Conservation (phyloP, 1,139 yeast species). For the Hansenula sp. region DNA sequence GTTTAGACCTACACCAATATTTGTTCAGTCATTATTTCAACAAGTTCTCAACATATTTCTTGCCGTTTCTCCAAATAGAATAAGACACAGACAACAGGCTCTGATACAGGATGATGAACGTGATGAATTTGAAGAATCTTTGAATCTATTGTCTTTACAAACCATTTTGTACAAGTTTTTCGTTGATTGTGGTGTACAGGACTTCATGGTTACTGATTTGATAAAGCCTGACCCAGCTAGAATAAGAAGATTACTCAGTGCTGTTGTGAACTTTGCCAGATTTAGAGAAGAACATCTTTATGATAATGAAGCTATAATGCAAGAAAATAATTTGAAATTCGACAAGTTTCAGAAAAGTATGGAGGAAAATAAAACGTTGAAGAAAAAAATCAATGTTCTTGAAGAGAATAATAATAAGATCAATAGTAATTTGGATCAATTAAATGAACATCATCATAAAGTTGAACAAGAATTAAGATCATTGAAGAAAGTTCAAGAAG, state of each 20-base stretch:
- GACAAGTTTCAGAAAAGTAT: constrained; percentile 36
- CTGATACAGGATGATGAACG: constrained; percentile 26
- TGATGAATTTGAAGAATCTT: constrained; percentile 34
- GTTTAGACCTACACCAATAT: constrained; percentile 61
- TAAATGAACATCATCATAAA: constrained; percentile 52
- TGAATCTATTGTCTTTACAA: constrained; percentile 50
- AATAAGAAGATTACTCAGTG: constrained; percentile 66
- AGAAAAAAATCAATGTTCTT: constrained; percentile 42
- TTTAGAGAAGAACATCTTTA: constrained; percentile 75
- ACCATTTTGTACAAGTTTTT: constrained; percentile 60
- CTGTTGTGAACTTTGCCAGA: constrained; percentile 80
- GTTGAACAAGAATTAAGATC: constrained; percentile 62
- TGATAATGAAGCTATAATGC: constrained; percentile 61
- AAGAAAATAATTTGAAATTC: constrained; percentile 48
- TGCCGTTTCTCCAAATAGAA: constrained; percentile 50
- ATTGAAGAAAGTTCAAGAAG: constrained; percentile 62
- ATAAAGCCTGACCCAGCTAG: constrained; percentile 68
- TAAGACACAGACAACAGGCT: constrained; percentile 26
- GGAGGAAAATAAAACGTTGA: constrained; percentile 37
- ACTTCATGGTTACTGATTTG: constrained; percentile 69
- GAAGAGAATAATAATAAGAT: constrained; percentile 26
- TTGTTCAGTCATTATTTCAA: constrained; percentile 58
- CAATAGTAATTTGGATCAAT: constrained; percentile 37
- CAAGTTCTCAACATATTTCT: constrained; percentile 70
- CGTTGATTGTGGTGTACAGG: constrained; percentile 71